Percentiles rank a stretch among this genome's conserved stretches.
Evolutionary conservation across 2,329 filamentous ascomycete species (phyloP).

Genomic region (Scedosporium dehoogii): DNA sequence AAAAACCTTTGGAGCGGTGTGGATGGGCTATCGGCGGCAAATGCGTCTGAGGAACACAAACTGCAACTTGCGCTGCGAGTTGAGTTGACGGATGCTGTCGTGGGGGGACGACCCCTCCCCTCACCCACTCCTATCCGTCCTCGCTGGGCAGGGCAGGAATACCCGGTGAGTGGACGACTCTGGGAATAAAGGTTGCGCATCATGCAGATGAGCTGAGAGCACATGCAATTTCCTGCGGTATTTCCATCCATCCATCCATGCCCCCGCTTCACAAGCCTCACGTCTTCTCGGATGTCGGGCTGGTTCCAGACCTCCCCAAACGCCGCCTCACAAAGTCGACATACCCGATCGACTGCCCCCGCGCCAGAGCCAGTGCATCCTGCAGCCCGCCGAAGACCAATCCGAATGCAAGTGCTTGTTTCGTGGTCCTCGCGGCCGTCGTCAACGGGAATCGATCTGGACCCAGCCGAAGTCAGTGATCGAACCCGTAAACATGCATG

Average conservation of each 20-base stretch:
- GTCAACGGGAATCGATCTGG: conserved; percentile 71
- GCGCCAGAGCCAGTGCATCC: conserved; percentile 59
- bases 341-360: conserved; percentile 66
- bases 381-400: conserved; percentile 72
- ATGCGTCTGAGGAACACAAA: too few relatives aligned
- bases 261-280: not conserved
- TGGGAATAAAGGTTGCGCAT: too few relatives aligned
- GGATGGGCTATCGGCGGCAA: too few relatives aligned
- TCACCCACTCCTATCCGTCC: not conserved
- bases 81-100: not conserved
- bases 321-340: conserved; percentile 35
- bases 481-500: not conserved
- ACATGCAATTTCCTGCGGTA: too few relatives aligned
- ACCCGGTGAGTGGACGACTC: too few relatives aligned
- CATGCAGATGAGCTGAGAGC: too few relatives aligned
- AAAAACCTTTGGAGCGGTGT: too few relatives aligned
- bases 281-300: not conserved
- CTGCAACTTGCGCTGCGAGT: not conserved
- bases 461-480: not conserved
- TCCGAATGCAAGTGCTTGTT: conserved; percentile 68
- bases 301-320: not conserved
- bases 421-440: conserved; percentile 68
- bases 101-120: not conserved
- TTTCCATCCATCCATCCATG: not conserved
- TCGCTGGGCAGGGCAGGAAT: not conserved